phyloP scores from a whole-genome alignment of 257 asterid species.

The Buddleja alternifolia region DNA sequence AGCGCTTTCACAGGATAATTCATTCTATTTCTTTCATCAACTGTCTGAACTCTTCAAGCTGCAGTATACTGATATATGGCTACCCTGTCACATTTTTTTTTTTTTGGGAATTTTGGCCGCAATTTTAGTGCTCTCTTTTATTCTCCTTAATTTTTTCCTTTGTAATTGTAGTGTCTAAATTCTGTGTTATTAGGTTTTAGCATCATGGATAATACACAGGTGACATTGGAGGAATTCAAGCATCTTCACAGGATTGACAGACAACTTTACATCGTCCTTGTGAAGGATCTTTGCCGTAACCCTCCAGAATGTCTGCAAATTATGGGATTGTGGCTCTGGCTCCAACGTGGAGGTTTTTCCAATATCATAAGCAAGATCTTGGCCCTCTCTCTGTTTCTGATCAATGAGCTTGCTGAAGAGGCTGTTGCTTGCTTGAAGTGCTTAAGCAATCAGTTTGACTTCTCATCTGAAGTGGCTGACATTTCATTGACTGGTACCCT shows the following conservation, averaged over 20 bases:
- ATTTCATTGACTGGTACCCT: constrained; percentile 49
- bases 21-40: background rate
- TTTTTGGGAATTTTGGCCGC: background rate
- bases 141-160: background rate
- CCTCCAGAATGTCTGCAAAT: constrained; percentile 52
- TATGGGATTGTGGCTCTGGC: constrained; percentile 66
- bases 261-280: constrained; percentile 50
- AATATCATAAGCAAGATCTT: constrained; percentile 37
- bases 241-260: constrained; percentile 52
- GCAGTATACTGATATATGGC: no score
- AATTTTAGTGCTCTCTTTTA: background rate
- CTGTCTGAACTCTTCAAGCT: no score
- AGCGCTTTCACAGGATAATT: background rate
- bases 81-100: background rate
- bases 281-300: constrained; percentile 47
- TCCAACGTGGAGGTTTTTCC: constrained; percentile 44
- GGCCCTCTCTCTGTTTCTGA: constrained; percentile 33
- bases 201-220: constrained; percentile 37
- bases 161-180: background rate
- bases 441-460: constrained; percentile 17
- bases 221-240: constrained; percentile 38
- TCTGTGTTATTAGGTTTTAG: constrained; percentile 41
- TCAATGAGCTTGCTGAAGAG: constrained; percentile 55
- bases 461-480: constrained; percentile 17
- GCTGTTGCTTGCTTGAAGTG: constrained; percentile 51